Evolutionary conservation across 805 yeast species (phyloP).

Genomic region (Nakazawaea wyomingensis): DNA sequence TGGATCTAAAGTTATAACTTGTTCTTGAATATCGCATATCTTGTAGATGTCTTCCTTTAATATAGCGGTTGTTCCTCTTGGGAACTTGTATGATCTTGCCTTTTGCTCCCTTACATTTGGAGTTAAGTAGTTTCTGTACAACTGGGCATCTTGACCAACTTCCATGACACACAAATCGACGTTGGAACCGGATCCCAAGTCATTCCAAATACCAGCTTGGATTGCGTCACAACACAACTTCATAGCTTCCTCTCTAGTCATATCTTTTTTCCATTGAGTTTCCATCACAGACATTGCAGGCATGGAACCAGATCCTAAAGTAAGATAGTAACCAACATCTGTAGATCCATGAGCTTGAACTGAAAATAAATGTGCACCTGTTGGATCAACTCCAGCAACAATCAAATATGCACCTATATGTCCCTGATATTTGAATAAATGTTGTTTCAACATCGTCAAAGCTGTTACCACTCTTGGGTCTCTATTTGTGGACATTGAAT

Average conservation of each 20-base stretch:
- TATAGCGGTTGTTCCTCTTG: slow-evolving; percentile 91
- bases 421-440: slow-evolving; percentile 94
- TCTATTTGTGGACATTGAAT: slow-evolving; percentile 75
- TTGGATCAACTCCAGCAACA: slow-evolving; percentile 97
- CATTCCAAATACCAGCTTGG: slow-evolving; percentile 98
- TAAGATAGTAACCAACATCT: slow-evolving; percentile 88
- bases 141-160: slow-evolving; percentile 78
- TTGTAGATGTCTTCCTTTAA: slow-evolving; percentile 63
- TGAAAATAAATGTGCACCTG: slow-evolving; percentile 89
- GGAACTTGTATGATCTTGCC: slow-evolving; percentile 77
- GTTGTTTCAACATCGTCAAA: slow-evolving; percentile 89
- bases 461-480: slow-evolving; percentile 93
- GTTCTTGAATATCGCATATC: slow-evolving; percentile 65
- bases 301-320: slow-evolving; percentile 93
- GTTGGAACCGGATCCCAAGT: slow-evolving; percentile 97
- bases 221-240: slow-evolving; percentile 88
- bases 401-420: slow-evolving; percentile 95
- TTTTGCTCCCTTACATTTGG: slow-evolving; percentile 87
- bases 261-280: slow-evolving; percentile 73
- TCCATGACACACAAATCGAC: slow-evolving; percentile 98
- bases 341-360: slow-evolving; percentile 98
- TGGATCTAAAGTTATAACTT: slow-evolving; percentile 31
- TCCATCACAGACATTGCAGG: slow-evolving; percentile 99
- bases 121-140: slow-evolving; percentile 80
- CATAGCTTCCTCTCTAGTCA: slow-evolving; percentile 88